A percentile compares a stretch with the other conserved stretches of the same genome.
These are phyloP conservation scores for Mycena rosella DNA, from an alignment of 768 basidiomycete species.

Conservation along the genomic window DNA sequence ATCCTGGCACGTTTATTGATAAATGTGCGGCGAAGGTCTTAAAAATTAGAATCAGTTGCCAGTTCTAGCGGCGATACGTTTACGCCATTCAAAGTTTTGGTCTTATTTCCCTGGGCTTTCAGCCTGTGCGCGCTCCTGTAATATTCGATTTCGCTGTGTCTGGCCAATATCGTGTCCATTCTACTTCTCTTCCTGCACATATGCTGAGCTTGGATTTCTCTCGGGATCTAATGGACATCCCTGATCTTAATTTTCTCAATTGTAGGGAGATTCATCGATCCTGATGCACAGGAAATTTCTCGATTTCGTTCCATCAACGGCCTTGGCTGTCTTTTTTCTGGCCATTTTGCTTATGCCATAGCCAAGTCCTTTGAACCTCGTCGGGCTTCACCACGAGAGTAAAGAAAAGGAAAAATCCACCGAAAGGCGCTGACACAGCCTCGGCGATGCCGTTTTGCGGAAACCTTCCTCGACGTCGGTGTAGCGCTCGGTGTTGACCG, in stretches of 20 bases:
- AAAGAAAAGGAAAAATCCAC: constrained; percentile 3
- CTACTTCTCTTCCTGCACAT: background rate
- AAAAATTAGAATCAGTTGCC: background rate
- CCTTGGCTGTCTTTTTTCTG: background rate
- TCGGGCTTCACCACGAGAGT: background rate
- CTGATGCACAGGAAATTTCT: constrained; percentile 1
- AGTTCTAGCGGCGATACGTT: background rate
- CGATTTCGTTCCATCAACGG: background rate
- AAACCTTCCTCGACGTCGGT: constrained; percentile 6
- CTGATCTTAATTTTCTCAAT: constrained; percentile 6
- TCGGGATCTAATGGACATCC: background rate
- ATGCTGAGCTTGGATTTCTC: constrained; percentile 1
- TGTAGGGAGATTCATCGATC: background rate
- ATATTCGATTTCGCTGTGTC: constrained; percentile 1
- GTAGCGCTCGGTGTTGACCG: background rate
- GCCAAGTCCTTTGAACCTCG: background rate
- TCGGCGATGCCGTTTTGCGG: background rate
- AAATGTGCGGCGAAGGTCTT: constrained; percentile 13
- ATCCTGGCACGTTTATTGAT: constrained; percentile 2
- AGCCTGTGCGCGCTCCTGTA: constrained; percentile 4
- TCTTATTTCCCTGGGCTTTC: constrained; percentile 7
- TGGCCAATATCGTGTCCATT: background rate
- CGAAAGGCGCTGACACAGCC: background rate
- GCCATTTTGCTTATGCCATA: constrained; percentile 9
- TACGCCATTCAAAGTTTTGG: constrained; percentile 2